phyloP scores from a whole-genome alignment of 164 flowering plant species.

The Stephania cephalantha region DNA sequence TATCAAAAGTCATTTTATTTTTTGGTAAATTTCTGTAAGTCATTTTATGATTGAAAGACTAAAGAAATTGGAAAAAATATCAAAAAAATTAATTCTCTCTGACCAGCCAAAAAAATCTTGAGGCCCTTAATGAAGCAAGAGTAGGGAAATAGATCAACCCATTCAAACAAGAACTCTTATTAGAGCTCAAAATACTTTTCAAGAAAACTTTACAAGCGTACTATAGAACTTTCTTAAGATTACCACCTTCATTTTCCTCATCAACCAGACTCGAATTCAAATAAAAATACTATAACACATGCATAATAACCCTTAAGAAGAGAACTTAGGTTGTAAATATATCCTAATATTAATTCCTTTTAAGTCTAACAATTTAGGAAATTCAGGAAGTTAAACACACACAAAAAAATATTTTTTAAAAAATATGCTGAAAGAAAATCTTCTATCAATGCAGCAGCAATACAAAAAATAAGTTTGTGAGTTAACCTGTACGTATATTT shows the following conservation, averaged over 20 bases:
- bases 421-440: background rate
- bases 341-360: background rate
- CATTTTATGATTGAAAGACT: no score
- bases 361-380: background rate
- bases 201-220: background rate
- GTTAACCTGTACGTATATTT: constrained; percentile 24
- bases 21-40: no score
- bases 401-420: no score
- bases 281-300: background rate
- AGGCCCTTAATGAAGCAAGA: background rate
- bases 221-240: background rate
- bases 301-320: background rate
- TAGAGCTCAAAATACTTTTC: background rate
- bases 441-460: background rate
- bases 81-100: background rate
- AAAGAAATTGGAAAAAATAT: no score
- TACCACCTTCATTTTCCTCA: background rate
- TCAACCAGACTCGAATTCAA: background rate
- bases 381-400: background rate
- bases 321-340: background rate
- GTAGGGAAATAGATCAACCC: background rate
- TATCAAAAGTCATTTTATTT: no score
- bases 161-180: background rate
- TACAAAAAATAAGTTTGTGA: background rate
- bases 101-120: background rate